These are phyloP conservation scores for Asterophora parasitica DNA, from an alignment of 768 basidiomycete species.

Conservation along the genomic window DNA sequence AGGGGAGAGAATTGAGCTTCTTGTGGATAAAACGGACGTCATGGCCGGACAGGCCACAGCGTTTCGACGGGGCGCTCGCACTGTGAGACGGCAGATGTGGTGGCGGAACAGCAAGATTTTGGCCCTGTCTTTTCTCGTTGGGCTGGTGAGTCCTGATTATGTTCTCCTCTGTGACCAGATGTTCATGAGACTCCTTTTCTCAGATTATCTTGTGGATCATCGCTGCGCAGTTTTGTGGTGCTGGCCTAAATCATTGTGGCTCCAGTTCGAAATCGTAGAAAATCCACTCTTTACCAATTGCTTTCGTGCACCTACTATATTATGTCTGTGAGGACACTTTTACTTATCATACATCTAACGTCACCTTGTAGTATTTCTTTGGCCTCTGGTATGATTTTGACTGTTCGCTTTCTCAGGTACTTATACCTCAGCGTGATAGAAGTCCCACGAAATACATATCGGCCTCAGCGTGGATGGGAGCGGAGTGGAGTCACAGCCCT, in stretches of 20 bases:
- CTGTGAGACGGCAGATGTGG: constrained; percentile 83
- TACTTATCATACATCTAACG: background rate
- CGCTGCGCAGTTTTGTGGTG: constrained; percentile 87
- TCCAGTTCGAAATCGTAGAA: constrained; percentile 18
- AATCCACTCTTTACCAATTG: background rate
- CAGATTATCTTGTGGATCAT: constrained; percentile 79
- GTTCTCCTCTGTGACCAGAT: constrained; percentile 4
- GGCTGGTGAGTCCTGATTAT: constrained; percentile 41
- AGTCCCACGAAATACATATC: background rate
- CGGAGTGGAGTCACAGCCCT: too few species aligned
- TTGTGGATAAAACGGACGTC: constrained; percentile 95
- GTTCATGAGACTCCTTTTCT: background rate
- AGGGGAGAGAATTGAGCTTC: constrained; percentile 91
- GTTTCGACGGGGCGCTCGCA: constrained; percentile 84
- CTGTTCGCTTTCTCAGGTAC: background rate
- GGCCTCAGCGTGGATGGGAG: background rate
- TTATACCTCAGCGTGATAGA: background rate
- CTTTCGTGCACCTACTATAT: background rate
- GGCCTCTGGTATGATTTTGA: background rate
- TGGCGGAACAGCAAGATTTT: constrained; percentile 77
- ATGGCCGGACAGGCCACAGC: constrained; percentile 94
- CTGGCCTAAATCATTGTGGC: constrained; percentile 66
- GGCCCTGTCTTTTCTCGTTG: constrained; percentile 67
- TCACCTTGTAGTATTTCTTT: too few species aligned
- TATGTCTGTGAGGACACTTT: constrained; percentile 1